Evolutionary conservation across 176 grass and related monocot species (phyloP).

Genomic region (Thalia dealbata): DNA sequence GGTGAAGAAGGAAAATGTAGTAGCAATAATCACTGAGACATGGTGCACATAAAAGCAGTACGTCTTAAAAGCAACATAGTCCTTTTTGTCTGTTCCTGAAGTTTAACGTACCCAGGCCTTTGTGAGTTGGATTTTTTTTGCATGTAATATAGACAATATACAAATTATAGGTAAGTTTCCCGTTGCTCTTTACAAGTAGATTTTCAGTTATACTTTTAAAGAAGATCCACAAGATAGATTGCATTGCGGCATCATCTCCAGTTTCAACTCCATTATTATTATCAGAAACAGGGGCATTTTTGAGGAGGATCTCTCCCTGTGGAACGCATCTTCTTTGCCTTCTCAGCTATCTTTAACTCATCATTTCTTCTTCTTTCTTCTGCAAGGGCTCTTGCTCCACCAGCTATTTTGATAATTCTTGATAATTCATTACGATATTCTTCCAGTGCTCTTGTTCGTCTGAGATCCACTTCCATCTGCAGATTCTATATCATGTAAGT

Average conservation of each 20-base stretch:
- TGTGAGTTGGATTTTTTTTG: background rate
- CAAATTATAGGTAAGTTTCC: background rate
- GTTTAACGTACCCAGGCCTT: background rate
- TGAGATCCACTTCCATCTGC: slow-evolving; percentile 42
- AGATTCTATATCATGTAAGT: slow-evolving; percentile 22
- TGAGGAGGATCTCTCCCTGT: slow-evolving; percentile 26
- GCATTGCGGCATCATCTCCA: background rate
- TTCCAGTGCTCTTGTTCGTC: slow-evolving; percentile 33
- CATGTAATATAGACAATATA: background rate
- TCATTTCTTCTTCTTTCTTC: slow-evolving; percentile 58
- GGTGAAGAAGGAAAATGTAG: too few relatives aligned
- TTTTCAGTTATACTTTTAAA: background rate
- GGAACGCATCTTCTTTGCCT: slow-evolving; percentile 49
- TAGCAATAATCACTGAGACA: too few relatives aligned
- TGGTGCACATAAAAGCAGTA: too few relatives aligned
- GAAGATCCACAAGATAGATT: background rate
- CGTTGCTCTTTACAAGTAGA: background rate
- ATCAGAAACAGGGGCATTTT: slow-evolving; percentile 14
- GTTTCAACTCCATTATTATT: background rate
- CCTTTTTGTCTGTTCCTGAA: too few relatives aligned
- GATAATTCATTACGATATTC: slow-evolving; percentile 43
- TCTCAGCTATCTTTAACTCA: slow-evolving; percentile 48
- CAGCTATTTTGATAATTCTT: slow-evolving; percentile 53
- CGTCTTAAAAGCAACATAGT: too few relatives aligned
- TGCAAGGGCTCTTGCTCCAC: slow-evolving; percentile 43